phyloP scores from a whole-genome alignment of 495 filamentous ascomycete genomes.

The Penicillium salamii region DNA sequence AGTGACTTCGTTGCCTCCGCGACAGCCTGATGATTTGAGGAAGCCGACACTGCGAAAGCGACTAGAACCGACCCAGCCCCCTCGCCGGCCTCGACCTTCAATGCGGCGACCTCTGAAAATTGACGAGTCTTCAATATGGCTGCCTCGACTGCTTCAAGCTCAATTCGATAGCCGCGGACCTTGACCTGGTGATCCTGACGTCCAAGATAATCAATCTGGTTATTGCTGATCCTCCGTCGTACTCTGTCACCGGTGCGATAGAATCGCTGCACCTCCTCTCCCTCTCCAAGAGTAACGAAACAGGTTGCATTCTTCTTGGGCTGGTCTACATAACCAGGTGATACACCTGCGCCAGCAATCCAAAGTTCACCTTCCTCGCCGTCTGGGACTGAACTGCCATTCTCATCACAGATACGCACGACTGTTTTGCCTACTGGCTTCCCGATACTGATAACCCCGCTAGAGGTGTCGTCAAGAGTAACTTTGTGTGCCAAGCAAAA shows the following conservation, averaged over 20 bases:
- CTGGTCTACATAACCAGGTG: slow-evolving; percentile 43
- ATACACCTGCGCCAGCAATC: slow-evolving; percentile 40
- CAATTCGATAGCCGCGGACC: slow-evolving; percentile 49
- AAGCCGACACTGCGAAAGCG: slow-evolving; percentile 4
- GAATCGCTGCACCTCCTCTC: not conserved
- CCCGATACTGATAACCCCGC: slow-evolving; percentile 13
- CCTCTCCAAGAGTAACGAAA: slow-evolving; percentile 25
- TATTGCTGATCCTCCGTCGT: slow-evolving; percentile 31
- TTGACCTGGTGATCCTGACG: slow-evolving; percentile 50
- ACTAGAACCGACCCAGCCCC: slow-evolving; percentile 11
- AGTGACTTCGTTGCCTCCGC: not conserved
- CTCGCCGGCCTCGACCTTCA: slow-evolving; percentile 3
- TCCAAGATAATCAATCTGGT: slow-evolving; percentile 42
- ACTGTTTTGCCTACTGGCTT: slow-evolving; percentile 10
- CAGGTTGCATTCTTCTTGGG: slow-evolving; percentile 19
- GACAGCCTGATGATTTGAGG: not conserved
- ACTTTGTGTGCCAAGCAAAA: slow-evolving; percentile 7
- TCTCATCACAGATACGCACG: slow-evolving; percentile 41
- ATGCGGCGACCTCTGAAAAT: slow-evolving; percentile 5
- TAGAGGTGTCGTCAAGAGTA: slow-evolving; percentile 9
- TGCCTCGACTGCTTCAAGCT: slow-evolving; percentile 46
- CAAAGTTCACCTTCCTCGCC: slow-evolving; percentile 41
- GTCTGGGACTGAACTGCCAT: slow-evolving; percentile 27
- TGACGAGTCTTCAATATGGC: slow-evolving; percentile 2
- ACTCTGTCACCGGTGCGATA: slow-evolving; percentile 52